Conservation (phyloP, 148 eudicot species). For the Simmondsia chinensis region DNA sequence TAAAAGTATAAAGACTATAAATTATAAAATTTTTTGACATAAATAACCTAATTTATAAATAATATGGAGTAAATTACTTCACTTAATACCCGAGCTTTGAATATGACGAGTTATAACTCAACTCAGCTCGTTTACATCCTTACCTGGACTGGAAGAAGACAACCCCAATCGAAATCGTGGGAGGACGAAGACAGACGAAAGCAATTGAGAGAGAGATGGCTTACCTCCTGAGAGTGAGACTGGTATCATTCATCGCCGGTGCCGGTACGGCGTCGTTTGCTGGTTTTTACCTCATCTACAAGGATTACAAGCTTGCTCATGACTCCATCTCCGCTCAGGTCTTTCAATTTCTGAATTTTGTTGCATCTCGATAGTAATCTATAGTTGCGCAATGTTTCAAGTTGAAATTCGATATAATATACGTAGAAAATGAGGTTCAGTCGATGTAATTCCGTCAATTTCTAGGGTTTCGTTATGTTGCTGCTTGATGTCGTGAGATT, state of each 20-base stretch:
- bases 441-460: too few species aligned
- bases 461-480: too few species aligned
- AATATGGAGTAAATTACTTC: too few species aligned
- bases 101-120: too few species aligned
- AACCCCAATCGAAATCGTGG: not conserved
- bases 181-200: not conserved
- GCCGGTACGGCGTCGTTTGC: constrained; percentile 56
- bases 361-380: not conserved
- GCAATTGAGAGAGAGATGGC: constrained; percentile 27
- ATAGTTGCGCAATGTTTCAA: not conserved
- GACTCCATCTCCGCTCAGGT: constrained; percentile 57
- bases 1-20: too few species aligned
- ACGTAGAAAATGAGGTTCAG: too few species aligned
- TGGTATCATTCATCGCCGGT: constrained; percentile 68
- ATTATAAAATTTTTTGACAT: too few species aligned
- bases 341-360: not conserved
- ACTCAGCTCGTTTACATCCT: too few species aligned
- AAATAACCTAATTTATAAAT: too few species aligned
- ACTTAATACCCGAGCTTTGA: too few species aligned
- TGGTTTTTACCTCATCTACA: constrained; percentile 52
- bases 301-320: constrained; percentile 66
- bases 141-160: too few species aligned
- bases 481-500: too few species aligned
- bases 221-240: constrained; percentile 50
- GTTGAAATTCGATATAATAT: not conserved